A percentile compares a stretch with the other conserved stretches of the same genome.
Conservation (phyloP, 139 green algal genomes). For the Chlorella sp. region DNA sequence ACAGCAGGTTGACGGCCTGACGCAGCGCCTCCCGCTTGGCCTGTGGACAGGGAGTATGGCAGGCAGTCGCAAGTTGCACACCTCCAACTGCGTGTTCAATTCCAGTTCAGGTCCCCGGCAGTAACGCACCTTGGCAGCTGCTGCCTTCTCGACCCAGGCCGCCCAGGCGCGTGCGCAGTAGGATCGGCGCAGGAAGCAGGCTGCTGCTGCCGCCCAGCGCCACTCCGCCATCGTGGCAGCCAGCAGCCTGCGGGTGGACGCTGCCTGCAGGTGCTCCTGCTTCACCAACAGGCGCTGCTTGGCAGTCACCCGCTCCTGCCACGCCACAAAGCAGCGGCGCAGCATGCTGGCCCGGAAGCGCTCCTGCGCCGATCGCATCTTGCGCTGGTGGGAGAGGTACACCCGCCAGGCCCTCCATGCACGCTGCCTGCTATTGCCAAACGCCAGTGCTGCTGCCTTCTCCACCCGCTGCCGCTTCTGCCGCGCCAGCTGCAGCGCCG, state of each 20-base stretch:
- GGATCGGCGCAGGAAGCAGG: background rate
- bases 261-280: background rate
- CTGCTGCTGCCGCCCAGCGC: background rate
- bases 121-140: background rate
- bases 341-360: background rate
- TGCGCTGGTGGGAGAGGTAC: background rate
- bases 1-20: background rate
- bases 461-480: background rate
- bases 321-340: background rate
- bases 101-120: too few species aligned
- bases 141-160: background rate
- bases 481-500: background rate
- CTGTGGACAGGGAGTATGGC: background rate
- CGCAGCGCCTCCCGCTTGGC: slow-evolving; percentile 7
- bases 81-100: too few species aligned
- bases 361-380: background rate
- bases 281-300: slow-evolving; percentile 2
- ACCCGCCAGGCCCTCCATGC: background rate
- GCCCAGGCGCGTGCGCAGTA: background rate
- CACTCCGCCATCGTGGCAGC: background rate
- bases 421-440: slow-evolving; percentile 2
- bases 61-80: too few species aligned
- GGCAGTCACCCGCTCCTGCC: background rate
- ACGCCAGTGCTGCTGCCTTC: background rate
- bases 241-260: background rate